These are phyloP conservation scores for Aspergillus ochraceus DNA, from an alignment of 2,329 filamentous ascomycete genomes.

Conservation along the genomic window DNA sequence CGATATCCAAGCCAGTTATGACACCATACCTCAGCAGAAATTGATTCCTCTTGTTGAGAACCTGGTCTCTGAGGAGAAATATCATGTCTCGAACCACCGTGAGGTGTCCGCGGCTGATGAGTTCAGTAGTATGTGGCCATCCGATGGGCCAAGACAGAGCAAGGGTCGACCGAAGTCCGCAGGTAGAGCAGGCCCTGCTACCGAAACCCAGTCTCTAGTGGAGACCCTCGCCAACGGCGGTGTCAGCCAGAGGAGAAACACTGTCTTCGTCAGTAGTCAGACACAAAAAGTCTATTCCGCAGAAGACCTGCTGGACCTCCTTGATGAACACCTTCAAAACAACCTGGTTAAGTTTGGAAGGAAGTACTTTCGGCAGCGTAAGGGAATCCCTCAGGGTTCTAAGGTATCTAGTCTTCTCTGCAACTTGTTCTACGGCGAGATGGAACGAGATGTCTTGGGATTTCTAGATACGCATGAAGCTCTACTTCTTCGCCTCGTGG, in stretches of 20 bases:
- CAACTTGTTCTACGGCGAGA: conserved; percentile 92
- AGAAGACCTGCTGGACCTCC: conserved; percentile 64
- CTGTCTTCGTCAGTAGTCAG: conserved; percentile 74
- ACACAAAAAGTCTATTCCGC: conserved; percentile 59
- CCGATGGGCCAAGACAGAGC: conserved; percentile 10
- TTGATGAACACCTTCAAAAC: conserved; percentile 75
- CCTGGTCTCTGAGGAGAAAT: conserved; percentile 60
- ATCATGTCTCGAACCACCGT: conserved; percentile 72
- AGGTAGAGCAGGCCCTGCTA: conserved; percentile 49
- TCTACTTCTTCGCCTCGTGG: conserved; percentile 77
- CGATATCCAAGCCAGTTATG: conserved; percentile 89
- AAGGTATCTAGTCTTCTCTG: conserved; percentile 83
- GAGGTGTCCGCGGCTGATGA: conserved; percentile 61
- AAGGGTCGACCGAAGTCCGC: conserved; percentile 51
- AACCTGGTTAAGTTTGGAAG: conserved; percentile 89
- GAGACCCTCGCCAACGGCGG: conserved; percentile 41
- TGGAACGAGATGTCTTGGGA: conserved; percentile 68
- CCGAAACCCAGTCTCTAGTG: conserved; percentile 48
- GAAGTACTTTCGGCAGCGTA: conserved; percentile 81
- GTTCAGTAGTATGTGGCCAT: conserved; percentile 21
- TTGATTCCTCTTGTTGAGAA: conserved; percentile 66
- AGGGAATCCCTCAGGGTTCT: conserved; percentile 91
- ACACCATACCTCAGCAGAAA: conserved; percentile 83
- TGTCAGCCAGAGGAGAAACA: conserved; percentile 57
- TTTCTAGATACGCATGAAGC: conserved; percentile 65